phyloP scores from a whole-genome alignment of 176 grass and related monocot genomes.

The Zea mays region Zm-B73-REFERENCE-NAM-5.0 NC_050097.1:2106501-2107000 shows the following conservation, averaged over 20 bases:
- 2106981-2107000: constrained; percentile 76
- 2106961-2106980: constrained; percentile 75
- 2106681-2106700: constrained; percentile 62
- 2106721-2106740: constrained; percentile 61
- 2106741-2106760: constrained; percentile 68
- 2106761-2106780: constrained; percentile 63
- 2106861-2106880: constrained; percentile 58
- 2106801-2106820: constrained; percentile 64
- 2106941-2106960: constrained; percentile 92
- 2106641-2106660: constrained; percentile 64
- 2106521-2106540: constrained; percentile 85
- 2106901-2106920: constrained; percentile 70
- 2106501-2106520: constrained; percentile 71
- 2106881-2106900: constrained; percentile 89
- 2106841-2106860: constrained; percentile 71
- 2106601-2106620: constrained; percentile 94
- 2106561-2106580: constrained; percentile 82
- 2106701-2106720: constrained; percentile 60
- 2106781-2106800: constrained; percentile 57
- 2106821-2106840: constrained; percentile 89
- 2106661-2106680: constrained; percentile 90
- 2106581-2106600: constrained; percentile 92
- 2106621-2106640: constrained; percentile 98
- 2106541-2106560: constrained; percentile 72
- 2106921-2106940: constrained; percentile 86